Conservation (phyloP, 2,329 filamentous ascomycete species). For the Dothistroma septosporum region DNA sequence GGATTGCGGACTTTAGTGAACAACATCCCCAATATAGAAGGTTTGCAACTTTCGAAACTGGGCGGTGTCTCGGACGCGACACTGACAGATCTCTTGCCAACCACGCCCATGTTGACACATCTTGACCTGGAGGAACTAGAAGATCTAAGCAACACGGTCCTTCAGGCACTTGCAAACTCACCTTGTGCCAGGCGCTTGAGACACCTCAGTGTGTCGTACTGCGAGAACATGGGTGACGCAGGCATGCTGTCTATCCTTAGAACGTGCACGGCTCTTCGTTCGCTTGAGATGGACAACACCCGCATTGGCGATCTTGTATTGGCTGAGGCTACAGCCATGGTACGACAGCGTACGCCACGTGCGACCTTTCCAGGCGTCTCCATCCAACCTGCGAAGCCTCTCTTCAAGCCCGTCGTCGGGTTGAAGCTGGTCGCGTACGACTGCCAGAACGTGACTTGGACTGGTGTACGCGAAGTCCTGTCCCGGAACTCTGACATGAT, state of each 20-base stretch:
- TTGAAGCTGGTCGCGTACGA: conserved; percentile 82
- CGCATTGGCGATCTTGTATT: conserved; percentile 81
- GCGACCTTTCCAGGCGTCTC: conserved; percentile 41
- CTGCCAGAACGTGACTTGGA: conserved; percentile 89
- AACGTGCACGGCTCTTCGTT: conserved; percentile 64
- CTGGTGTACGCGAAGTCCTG: conserved; percentile 79
- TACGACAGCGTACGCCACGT: conserved; percentile 54
- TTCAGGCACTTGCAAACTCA: conserved; percentile 71
- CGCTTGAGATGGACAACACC: conserved; percentile 88
- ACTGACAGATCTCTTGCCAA: conserved; percentile 67
- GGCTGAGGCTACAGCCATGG: conserved; percentile 76
- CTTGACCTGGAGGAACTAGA: conserved; percentile 85
- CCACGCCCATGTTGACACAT: conserved; percentile 73
- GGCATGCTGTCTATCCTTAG: conserved; percentile 82
- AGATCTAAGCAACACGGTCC: conserved; percentile 67
- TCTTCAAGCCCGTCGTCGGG: conserved; percentile 49
- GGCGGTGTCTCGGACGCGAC: conserved; percentile 68
- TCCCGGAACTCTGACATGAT: conserved; percentile 75
- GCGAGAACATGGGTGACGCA: conserved; percentile 75
- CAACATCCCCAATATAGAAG: conserved; percentile 74
- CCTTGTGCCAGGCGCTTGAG: conserved; percentile 68
- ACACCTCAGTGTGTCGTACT: conserved; percentile 86
- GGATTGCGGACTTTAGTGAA: conserved; percentile 69
- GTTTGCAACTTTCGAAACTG: conserved; percentile 77
- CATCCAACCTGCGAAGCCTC: conserved; percentile 10